Percentiles rank a stretch among this genome's conserved stretches.
phyloP scores from a whole-genome alignment of 768 basidiomycete species.

The Cubamyces sp. region DNA sequence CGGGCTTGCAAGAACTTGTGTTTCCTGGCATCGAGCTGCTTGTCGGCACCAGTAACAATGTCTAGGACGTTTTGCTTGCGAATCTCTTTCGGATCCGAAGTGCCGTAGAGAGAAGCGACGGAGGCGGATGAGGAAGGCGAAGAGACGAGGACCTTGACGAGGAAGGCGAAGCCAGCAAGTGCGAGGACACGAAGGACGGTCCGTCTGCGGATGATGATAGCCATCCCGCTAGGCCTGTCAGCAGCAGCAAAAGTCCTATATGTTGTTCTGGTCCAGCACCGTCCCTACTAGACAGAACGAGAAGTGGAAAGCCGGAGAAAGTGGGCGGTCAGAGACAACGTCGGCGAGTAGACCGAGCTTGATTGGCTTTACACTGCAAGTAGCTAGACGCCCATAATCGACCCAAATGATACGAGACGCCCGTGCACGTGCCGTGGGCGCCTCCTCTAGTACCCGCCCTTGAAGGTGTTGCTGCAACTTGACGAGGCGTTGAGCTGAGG shows the following conservation, averaged over 20 bases:
- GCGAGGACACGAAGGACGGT: conserved; percentile 50
- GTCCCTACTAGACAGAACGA: too few species aligned
- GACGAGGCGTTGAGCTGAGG: too few species aligned
- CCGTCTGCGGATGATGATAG: conserved; percentile 51
- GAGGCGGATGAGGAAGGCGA: conserved; percentile 32
- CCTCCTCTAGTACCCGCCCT: too few species aligned
- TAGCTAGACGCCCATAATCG: too few species aligned
- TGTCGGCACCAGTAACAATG: conserved; percentile 67
- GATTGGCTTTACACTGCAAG: too few species aligned
- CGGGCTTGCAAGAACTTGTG: conserved; percentile 88
- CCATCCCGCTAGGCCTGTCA: conserved; percentile 34
- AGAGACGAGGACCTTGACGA: conserved; percentile 45
- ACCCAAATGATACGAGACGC: too few species aligned
- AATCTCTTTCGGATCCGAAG: conserved; percentile 45
- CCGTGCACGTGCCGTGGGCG: too few species aligned
- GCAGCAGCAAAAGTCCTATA: neutral
- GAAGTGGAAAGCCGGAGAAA: too few species aligned
- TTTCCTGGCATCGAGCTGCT: conserved; percentile 84
- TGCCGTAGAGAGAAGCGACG: conserved; percentile 28
- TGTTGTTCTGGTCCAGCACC: too few species aligned
- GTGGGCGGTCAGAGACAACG: too few species aligned
- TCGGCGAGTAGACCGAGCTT: too few species aligned
- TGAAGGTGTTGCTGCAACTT: too few species aligned
- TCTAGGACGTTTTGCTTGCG: conserved; percentile 65
- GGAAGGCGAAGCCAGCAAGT: conserved; percentile 39